phyloP scores from a whole-genome alignment of 2,329 filamentous ascomycete genomes.

The Rachicladosporium sp. region DNA sequence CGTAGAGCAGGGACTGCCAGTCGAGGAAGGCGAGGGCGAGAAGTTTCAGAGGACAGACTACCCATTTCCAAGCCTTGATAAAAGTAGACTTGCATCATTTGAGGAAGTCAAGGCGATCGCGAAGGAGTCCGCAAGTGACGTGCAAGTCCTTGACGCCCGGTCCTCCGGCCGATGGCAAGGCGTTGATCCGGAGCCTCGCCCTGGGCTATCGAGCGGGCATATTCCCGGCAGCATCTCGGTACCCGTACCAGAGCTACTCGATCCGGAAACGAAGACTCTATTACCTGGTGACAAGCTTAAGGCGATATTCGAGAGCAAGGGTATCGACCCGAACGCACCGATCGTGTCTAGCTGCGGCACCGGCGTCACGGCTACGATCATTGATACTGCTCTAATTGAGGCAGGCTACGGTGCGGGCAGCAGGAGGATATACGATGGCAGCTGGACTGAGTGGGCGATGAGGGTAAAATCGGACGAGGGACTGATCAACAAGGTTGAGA shows the following conservation, averaged over 20 bases:
- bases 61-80: conserved; percentile 33
- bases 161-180: conserved; percentile 70
- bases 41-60: conserved; percentile 31
- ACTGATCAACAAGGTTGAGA: conserved; percentile 20
- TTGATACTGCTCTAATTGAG: conserved; percentile 75
- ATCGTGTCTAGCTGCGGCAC: conserved; percentile 86
- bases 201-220: conserved; percentile 74
- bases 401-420: conserved; percentile 60
- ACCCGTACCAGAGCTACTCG: conserved; percentile 66
- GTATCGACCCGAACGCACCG: conserved; percentile 64
- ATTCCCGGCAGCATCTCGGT: conserved; percentile 80
- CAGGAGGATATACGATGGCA: conserved; percentile 81
- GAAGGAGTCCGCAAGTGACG: conserved; percentile 61
- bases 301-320: conserved; percentile 65
- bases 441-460: conserved; percentile 60
- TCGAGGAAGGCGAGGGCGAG: conserved; percentile 61
- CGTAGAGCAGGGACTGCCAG: conserved; percentile 71
- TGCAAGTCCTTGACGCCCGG: conserved; percentile 84
- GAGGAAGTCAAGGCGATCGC: conserved; percentile 72
- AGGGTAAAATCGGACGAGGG: conserved; percentile 22
- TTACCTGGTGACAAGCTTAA: conserved; percentile 59
- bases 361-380: conserved; percentile 81
- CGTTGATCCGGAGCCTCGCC: conserved; percentile 71
- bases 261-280: conserved; percentile 71
- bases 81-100: conserved; percentile 60